Percentiles rank a stretch among this genome's conserved stretches.
Conservation (phyloP, 1,284 basidiomycete species). For the Mycena citricolor region DNA sequence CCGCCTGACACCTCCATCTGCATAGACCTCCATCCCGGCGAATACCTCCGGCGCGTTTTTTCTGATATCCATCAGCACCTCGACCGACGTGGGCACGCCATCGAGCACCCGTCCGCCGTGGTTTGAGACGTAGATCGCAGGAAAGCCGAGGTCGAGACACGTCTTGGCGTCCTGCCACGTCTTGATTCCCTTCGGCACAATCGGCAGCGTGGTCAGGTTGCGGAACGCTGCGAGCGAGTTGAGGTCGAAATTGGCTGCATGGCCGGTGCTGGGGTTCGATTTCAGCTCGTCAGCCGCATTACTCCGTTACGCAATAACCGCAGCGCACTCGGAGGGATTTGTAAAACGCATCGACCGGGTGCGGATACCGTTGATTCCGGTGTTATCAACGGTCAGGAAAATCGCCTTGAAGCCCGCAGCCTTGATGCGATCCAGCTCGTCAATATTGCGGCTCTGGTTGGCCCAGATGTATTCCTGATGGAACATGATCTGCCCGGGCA, state of each 20-base stretch:
- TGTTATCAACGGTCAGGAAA: constrained; percentile 35
- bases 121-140: constrained; percentile 36
- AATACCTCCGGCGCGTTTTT: constrained; percentile 31
- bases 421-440: constrained; percentile 29
- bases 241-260: constrained; percentile 27
- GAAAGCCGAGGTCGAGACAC: constrained; percentile 35
- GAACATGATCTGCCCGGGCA: constrained; percentile 28
- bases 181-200: constrained; percentile 34
- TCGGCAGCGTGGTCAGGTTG: constrained; percentile 29
- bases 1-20: constrained; percentile 31
- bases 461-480: constrained; percentile 33
- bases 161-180: constrained; percentile 33
- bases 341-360: constrained; percentile 28
- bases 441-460: constrained; percentile 24
- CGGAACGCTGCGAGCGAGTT: constrained; percentile 28
- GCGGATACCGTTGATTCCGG: constrained; percentile 30
- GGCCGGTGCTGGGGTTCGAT: constrained; percentile 26
- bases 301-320: too few relatives aligned
- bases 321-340: constrained; percentile 20
- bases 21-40: constrained; percentile 31
- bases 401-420: constrained; percentile 32
- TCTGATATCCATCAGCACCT: constrained; percentile 34
- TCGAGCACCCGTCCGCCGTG: constrained; percentile 39
- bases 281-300: constrained; percentile 1
- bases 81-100: constrained; percentile 33